Conservation (phyloP, 2,329 filamentous ascomycete species). For the Cladobotryum mycophilum region DNA sequence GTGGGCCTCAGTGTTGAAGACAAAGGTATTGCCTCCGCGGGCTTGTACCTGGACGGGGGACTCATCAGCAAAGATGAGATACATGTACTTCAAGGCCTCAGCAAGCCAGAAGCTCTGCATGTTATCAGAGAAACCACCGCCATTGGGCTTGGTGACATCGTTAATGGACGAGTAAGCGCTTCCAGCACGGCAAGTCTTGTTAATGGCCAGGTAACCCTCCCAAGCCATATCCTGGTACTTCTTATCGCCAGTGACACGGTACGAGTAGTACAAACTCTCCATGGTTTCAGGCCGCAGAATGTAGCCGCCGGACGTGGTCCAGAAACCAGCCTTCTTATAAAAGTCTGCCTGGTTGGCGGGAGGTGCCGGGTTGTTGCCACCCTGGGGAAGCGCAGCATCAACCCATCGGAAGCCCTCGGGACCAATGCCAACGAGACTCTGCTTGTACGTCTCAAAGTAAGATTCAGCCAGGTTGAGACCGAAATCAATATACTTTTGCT, state of each 20-base stretch:
- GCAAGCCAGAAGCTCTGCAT: conserved; percentile 88
- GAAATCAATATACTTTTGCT: conserved; percentile 63
- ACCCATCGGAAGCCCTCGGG: conserved; percentile 67
- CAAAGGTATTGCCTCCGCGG: conserved; percentile 39
- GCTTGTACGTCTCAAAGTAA: conserved; percentile 67
- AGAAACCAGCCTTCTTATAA: conserved; percentile 65
- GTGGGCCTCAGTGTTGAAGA: conserved; percentile 47
- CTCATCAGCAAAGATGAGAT: conserved; percentile 62
- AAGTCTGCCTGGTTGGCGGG: conserved; percentile 48
- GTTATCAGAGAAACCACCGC: conserved; percentile 59
- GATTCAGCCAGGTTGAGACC: conserved; percentile 65
- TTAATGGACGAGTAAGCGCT: conserved; percentile 61
- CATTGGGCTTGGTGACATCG: conserved; percentile 58
- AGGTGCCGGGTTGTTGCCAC: too few relatives aligned
- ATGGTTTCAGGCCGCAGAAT: conserved; percentile 73
- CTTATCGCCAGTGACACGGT: conserved; percentile 65
- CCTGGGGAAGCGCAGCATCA: conserved; percentile 29
- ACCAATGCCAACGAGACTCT: conserved; percentile 66
- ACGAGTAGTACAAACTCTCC: conserved; percentile 83
- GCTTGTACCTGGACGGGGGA: conserved; percentile 45
- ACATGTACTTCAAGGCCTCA: conserved; percentile 80
- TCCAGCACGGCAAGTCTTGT: conserved; percentile 53
- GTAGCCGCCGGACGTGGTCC: conserved; percentile 56
- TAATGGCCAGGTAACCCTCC: conserved; percentile 67
- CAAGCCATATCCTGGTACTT: conserved; percentile 83